These are phyloP conservation scores for Euphorbia tirucalli DNA, from an alignment of 345 rosid species.

Conservation along the genomic window DNA sequence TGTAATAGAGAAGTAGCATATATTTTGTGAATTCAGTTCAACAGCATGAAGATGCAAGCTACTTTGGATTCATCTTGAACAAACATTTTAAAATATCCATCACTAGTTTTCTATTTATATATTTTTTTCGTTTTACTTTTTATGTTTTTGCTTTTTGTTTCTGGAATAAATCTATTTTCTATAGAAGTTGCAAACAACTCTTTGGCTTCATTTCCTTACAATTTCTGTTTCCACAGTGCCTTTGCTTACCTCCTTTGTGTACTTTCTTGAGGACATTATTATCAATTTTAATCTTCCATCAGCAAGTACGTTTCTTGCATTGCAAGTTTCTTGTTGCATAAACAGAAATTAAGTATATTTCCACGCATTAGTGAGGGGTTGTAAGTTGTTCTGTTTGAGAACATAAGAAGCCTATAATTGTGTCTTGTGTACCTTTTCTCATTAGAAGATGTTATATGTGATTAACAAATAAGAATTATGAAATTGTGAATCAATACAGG, in stretches of 20 bases:
- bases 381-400: background rate
- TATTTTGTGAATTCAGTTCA: background rate
- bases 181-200: too few relatives aligned
- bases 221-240: background rate
- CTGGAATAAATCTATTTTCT: too few relatives aligned
- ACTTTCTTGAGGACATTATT: background rate
- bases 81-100: background rate
- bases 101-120: too few relatives aligned
- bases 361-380: background rate
- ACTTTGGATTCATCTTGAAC: background rate
- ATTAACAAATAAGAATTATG: background rate
- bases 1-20: background rate
- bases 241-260: background rate
- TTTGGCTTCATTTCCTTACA: background rate
- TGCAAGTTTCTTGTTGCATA: background rate
- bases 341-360: background rate
- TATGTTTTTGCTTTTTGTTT: background rate
- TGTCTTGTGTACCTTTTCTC: background rate
- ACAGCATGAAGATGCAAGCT: background rate
- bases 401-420: background rate
- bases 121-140: too few relatives aligned
- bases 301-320: too few relatives aligned
- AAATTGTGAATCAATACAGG: constrained; percentile 38
- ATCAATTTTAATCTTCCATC: background rate
- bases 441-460: background rate